Base-by-base conservation (phyloP, 148 eudicot genomes). In the Camellia lanceoleosa region DNA sequence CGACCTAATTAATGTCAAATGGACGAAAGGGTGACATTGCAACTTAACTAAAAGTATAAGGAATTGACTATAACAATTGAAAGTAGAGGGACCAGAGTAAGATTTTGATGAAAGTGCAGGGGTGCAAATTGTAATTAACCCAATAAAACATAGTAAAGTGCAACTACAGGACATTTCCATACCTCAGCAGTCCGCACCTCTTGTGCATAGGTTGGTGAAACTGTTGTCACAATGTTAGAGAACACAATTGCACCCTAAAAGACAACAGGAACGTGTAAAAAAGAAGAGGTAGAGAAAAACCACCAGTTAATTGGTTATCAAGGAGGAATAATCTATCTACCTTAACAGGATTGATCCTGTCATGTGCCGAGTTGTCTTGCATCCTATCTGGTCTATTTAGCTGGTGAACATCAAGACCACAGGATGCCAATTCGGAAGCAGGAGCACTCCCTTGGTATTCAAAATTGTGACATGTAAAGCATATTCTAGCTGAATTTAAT, bases 381-480 rank as follows among this genome's bases (percentile, higher is more conserved):
- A 96, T 93, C 89, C 99, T 91, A 79, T 96, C 99, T 75, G 94
- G 95, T 83, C 92, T 92, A 81, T 96, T 93, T 68, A 92, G 86
- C 78, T 90, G 97, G 85, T 84, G 56, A 85, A 90, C 92, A 88
- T 93, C 95, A 85, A 96, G 97, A 85, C 99, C 99, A 85, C 99
- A 96, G 18, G 97, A 91, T 84, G 91, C 87, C 86, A 96, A 75
- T 61, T 96, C 95, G 82, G 91, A n/a, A n/a, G 97, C 97, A 49
- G 91, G 92, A 68, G 99, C 94, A 85, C 84, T 80, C 76, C n/a
- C 99, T 84, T 96, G 99, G 83, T 96, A 93, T 89, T 96, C 98
- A 78, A 96, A 96, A 88, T 96, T 93, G 85, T 96, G 99, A 86
- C 98, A 96, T 23, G 99, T 93, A 86, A 96, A 96, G 81, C 99